Evolutionary conservation across 2,329 filamentous ascomycete genomes (phyloP), one percentile per base, ranked within the genome.

Genomic region (Aspergillus phoenicis): DNA sequence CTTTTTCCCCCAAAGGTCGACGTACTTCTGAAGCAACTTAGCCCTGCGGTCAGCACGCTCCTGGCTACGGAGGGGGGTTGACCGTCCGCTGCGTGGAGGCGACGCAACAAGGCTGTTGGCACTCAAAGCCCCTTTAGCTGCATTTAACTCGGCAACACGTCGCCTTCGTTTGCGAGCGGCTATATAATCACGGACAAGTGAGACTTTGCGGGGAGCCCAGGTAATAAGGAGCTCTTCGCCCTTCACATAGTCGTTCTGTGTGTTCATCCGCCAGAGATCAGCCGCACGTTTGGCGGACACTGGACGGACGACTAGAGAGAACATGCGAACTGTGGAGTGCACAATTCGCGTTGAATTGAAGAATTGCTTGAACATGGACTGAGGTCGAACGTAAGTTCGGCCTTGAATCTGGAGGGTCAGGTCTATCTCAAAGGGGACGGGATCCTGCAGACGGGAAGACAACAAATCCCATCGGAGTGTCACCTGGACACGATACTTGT

Each of bases 241-340:
- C 75, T 97, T 97, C 69, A 99, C 91, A 72, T 97, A 98, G 74
- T 96, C 92, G 70, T 96, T 90, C 62, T 91, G 89, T 15, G 93
- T 98, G 75, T 93, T 96, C 87, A 98, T 92, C 58, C 95, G 87
- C 95, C 95, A 99, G 11, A 99, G 82, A 73, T 99, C 95, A 3
- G 92, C 92, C 0, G 93, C 91, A 51, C 91, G 87, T 77, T 97
- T 97, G 54, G 96, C 93, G 2, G 93, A 93, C 7, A 91, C 89
- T 0, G 95, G 95, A 30, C 92, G 89, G 76, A 98, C 89, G 5
- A 88, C 88, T 53, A 98, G 81, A 1, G 91, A 93, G 77, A 96
- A 99, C 61, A 97, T 91, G 48, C 87, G 88, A 20, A 91, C 91
- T 0, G 90, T 91, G 7, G 93, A 95, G 71, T 93, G 92, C 6